Base-by-base conservation (phyloP, 768 basidiomycete species). In the Lentinula sp. region DNA sequence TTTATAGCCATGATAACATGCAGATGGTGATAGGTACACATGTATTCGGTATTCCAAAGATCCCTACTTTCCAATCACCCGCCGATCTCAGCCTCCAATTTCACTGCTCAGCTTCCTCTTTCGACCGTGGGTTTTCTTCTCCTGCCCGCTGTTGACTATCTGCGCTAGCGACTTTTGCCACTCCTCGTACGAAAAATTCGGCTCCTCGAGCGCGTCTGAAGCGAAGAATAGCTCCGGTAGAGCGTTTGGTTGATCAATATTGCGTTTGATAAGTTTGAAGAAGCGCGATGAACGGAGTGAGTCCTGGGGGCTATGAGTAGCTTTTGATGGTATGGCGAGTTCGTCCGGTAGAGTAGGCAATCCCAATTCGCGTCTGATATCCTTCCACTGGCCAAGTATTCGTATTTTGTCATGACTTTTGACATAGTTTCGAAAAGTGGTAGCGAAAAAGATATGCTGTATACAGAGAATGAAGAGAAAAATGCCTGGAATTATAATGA, bases 361-460 rank as follows among this genome's bases (percentile, higher is more conserved):
- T 54, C 65, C 68, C 2, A 74, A 63, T 36, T 74, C 67, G 10
- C 65, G 53, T n/a, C 72, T 66, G 13, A 74, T 65, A 35, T 59
- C 63, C 45, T 66, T 52, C 73, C 72, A 73, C 60, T 70, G 71
- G 13, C 72, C 72, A 23, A 64, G 65, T 59, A 73, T 63, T 32
- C 35, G 51, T 45, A 53, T 35, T 35, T 37, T 41, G 23, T 52
- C 10, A 7, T 37, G 6, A 18, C 37, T 39, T 33, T 33, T 53
- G 48, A 32, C 13, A 33, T 41, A 35, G 13, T 52, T 23, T 15
- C 33, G 49, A 18, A 37, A 13, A 35, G 52, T 33, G 7, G 36
- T 10, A 15, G 23, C 12, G 59, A 60, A 60, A 12, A 61, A 55
- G 52, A 61, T 33, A 53, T 54, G 51, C 13, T 54, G 60, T 9